phyloP scores from a whole-genome alignment of 176 grass and related monocot genomes.

The Hordeum marinum region DNA sequence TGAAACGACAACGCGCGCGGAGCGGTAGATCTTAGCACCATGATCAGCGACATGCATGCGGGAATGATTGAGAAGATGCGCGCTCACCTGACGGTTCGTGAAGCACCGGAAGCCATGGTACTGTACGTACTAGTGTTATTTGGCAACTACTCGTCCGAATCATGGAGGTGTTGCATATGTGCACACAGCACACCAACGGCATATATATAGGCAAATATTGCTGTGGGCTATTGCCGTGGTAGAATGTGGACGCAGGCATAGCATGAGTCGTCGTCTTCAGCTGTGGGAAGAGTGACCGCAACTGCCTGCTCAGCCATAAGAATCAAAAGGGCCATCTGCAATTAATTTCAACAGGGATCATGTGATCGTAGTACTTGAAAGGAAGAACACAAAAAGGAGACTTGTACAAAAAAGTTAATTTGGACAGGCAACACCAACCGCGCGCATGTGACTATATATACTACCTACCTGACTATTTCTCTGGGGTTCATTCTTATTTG shows the following conservation, averaged over 20 bases:
- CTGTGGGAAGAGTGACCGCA: constrained; percentile 19
- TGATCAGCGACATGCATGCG: background rate
- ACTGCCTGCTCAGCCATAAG: constrained; percentile 35
- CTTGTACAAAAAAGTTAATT: background rate
- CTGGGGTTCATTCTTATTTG: background rate
- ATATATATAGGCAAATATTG: constrained; percentile 31
- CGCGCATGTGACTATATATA: background rate
- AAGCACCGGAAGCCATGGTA: constrained; percentile 46
- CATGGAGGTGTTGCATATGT: background rate
- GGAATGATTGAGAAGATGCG: constrained; percentile 13
- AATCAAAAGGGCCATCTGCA: constrained; percentile 39
- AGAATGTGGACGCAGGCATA: constrained; percentile 31
- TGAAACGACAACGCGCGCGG: constrained; percentile 16
- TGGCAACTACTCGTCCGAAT: background rate
- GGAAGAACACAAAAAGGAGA: constrained; percentile 2
- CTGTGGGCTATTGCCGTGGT: background rate
- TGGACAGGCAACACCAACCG: background rate
- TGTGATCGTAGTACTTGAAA: constrained; percentile 51
- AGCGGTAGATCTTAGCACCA: background rate
- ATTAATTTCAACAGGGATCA: constrained; percentile 50
- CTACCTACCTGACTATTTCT: background rate
- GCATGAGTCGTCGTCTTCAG: constrained; percentile 20
- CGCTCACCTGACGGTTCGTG: constrained; percentile 69
- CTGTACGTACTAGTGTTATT: background rate
- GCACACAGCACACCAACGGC: background rate